Percentiles rank a stretch among this genome's conserved stretches.
These are phyloP conservation scores for Trichoderma oligosporum DNA, from an alignment of 2,329 filamentous ascomycete species.

Conservation along the genomic window DNA sequence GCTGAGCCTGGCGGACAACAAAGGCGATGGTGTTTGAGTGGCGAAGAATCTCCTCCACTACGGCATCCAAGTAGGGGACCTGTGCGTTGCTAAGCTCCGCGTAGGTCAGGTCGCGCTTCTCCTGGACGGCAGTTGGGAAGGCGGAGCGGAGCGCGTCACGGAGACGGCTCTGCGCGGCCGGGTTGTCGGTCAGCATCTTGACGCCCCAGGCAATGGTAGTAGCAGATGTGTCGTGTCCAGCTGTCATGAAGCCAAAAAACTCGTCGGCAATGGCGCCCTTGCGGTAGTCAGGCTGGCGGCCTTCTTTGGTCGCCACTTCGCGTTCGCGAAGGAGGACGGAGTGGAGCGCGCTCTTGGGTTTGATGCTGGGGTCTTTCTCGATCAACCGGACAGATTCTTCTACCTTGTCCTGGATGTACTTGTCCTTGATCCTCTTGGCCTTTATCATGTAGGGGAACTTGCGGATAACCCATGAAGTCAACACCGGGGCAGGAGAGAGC, in stretches of 20 bases:
- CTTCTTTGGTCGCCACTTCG: slow-evolving; percentile 3
- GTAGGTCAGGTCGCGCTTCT: slow-evolving; percentile 28
- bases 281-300: slow-evolving; percentile 4
- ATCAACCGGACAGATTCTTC: slow-evolving; percentile 7
- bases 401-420: slow-evolving; percentile 3
- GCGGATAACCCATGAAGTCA: slow-evolving; percentile 6
- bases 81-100: slow-evolving; percentile 29
- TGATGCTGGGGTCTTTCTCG: background rate
- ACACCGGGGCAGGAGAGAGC: slow-evolving; percentile 7
- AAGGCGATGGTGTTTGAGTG: slow-evolving; percentile 19
- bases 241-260: slow-evolving; percentile 30
- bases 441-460: slow-evolving; percentile 12
- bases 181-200: slow-evolving; percentile 27
- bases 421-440: slow-evolving; percentile 7
- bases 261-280: slow-evolving; percentile 19
- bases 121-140: slow-evolving; percentile 22
- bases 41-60: slow-evolving; percentile 37
- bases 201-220: slow-evolving; percentile 29
- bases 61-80: slow-evolving; percentile 37
- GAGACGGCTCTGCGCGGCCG: slow-evolving; percentile 26
- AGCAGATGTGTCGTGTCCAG: slow-evolving; percentile 30
- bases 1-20: slow-evolving; percentile 29
- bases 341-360: slow-evolving; percentile 2
- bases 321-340: slow-evolving; percentile 8
- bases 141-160: slow-evolving; percentile 26